Base-by-base conservation (phyloP, 768 basidiomycete genomes). In the Termitomyces sp. region DNA sequence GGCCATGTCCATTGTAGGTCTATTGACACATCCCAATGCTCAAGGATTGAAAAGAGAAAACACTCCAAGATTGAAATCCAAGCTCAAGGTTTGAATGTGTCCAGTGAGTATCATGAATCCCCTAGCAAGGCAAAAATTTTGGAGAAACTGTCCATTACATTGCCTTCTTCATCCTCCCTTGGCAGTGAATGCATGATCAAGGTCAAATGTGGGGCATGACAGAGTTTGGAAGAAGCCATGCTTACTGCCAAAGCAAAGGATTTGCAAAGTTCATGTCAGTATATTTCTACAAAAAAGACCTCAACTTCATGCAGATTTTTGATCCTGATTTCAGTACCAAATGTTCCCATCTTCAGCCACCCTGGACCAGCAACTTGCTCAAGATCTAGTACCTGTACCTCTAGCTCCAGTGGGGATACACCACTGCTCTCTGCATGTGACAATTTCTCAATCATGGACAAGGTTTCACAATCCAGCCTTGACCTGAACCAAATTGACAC, bases 401-500 rank as follows among this genome's bases (percentile, higher is more conserved):
- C 76, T 0, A 84, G 81, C 65, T 87, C 86, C 12, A 87, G 86
- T 37, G 74, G 70, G 11, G 86, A 88, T 11, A 89, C 89, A 0
- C 87, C 88, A 5, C 86, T 89, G 0, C 76, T 90, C 3, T 86
- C 86, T 1, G 67, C 77, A 5, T 88, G 83, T 0, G 88, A 89
- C 57, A 82, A 82, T 3, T 58, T 49, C 45, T 86, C 85, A 1
- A 88, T 83, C 0, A 70, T 83, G 46, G 87, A 85, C 0, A 86
- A 83, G 5, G 86, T 84, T 32, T 91, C 89, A 0, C 82, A 87
- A 66, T 89, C 87, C 0, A 90, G 89, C 70, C 84, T 91, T 55
- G 89, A 92, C 67, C 66, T 91, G 2, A 76, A 79, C 0, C 82
- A 83, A 1, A 67, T 92, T 54, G 83, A 83, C 59, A 59, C 72